Percentiles rank a stretch among this genome's conserved stretches.
Conservation (phyloP, 805 yeast species). For the Nakazawaea pomicola region DNA sequence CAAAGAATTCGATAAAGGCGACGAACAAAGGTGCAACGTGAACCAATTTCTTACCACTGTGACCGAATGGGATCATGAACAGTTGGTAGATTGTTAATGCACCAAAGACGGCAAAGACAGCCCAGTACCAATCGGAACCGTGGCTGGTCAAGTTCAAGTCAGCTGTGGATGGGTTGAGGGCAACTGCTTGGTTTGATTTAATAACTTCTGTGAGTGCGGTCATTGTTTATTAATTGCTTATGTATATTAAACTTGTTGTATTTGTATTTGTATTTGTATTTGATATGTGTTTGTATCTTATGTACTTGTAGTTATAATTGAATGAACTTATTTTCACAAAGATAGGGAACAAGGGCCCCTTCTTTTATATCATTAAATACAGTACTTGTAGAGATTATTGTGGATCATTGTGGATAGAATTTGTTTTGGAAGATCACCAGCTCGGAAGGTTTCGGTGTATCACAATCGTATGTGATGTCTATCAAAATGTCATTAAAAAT, state of each 20-base stretch:
- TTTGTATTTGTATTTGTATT: too few relatives aligned
- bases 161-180: slow-evolving; percentile 36
- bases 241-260: too few relatives aligned
- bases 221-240: too few relatives aligned
- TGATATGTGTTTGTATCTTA: too few relatives aligned
- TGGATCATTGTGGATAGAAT: too few relatives aligned
- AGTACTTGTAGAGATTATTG: too few relatives aligned
- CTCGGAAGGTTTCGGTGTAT: background rate
- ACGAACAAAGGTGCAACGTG: slow-evolving; percentile 39
- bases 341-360: too few relatives aligned
- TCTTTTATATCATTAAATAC: too few relatives aligned
- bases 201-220: slow-evolving; percentile 4
- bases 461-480: too few relatives aligned
- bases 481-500: too few relatives aligned
- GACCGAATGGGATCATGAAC: slow-evolving; percentile 24
- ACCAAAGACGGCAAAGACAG: slow-evolving; percentile 47
- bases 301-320: too few relatives aligned
- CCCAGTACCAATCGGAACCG: slow-evolving; percentile 70
- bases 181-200: slow-evolving; percentile 31
- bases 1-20: slow-evolving; percentile 36
- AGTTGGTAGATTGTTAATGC: slow-evolving; percentile 25
- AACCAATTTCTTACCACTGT: slow-evolving; percentile 28
- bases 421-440: background rate
- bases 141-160: slow-evolving; percentile 49
- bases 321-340: too few relatives aligned